Evolutionary conservation across 148 eudicot genomes (phyloP).

Genomic region (Vaccinium darrowii): DNA sequence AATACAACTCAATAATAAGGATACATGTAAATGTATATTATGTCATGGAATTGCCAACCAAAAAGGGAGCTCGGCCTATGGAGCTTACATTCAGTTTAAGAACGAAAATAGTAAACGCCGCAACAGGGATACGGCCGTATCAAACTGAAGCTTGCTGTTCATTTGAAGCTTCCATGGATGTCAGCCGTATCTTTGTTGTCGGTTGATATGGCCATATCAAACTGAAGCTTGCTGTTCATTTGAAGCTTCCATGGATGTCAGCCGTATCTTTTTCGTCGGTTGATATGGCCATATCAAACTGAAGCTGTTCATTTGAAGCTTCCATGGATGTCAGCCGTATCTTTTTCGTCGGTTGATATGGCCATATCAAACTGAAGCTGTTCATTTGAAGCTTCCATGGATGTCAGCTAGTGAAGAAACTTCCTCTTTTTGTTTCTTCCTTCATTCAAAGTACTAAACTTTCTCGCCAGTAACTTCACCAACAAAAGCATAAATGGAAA

Average conservation of each 20-base stretch:
- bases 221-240: neutral
- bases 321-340: neutral
- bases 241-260: neutral
- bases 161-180: neutral
- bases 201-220: neutral
- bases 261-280: neutral
- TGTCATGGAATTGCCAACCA: no score
- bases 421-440: constrained; percentile 19
- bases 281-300: neutral
- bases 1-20: no score
- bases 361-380: neutral
- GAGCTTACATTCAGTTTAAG: no score
- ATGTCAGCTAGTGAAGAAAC: constrained; percentile 16
- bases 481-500: neutral
- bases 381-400: constrained; percentile 5
- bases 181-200: neutral
- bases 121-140: no score
- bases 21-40: no score
- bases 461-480: neutral
- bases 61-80: no score
- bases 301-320: neutral
- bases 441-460: neutral
- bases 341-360: neutral
- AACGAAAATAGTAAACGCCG: no score
- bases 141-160: no score